Conservation (phyloP, 257 asterid species). For the Petunia secreta region DNA sequence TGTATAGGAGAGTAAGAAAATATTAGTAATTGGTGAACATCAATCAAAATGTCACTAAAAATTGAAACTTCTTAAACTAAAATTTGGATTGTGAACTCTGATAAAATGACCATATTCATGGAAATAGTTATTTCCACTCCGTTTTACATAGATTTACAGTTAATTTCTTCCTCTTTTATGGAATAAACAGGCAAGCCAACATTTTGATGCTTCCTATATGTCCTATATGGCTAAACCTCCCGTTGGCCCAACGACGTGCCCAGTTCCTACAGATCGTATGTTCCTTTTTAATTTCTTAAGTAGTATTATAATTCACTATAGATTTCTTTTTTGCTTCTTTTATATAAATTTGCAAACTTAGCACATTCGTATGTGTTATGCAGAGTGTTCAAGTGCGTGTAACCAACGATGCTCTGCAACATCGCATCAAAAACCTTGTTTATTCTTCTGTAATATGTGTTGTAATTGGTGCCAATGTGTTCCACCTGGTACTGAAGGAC, state of each 20-base stretch:
- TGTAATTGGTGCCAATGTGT: slow-evolving; percentile 40
- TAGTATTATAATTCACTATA: not conserved
- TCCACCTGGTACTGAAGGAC: slow-evolving; percentile 41
- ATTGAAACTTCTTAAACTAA: too few relatives aligned
- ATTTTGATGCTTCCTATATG: not conserved
- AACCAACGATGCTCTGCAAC: slow-evolving; percentile 35
- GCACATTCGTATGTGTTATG: too few relatives aligned
- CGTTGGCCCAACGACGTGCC: not conserved
- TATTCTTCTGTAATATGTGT: slow-evolving; percentile 35
- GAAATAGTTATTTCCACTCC: too few relatives aligned
- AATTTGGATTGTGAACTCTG: too few relatives aligned
- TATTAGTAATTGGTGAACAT: too few relatives aligned
- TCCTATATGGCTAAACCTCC: not conserved
- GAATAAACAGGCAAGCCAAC: not conserved
- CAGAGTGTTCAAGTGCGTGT: slow-evolving; percentile 40
- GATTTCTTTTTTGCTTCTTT: not conserved
- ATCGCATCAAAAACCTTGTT: not conserved
- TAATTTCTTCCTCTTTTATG: too few relatives aligned
- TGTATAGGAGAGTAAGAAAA: too few relatives aligned
- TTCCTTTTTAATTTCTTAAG: not conserved
- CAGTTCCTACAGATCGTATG: not conserved
- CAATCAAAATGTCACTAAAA: too few relatives aligned
- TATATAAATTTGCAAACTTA: too few relatives aligned
- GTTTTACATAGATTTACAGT: too few relatives aligned
- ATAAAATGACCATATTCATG: too few relatives aligned